Conservation (phyloP, 2,329 filamentous ascomycete genomes). For the Westerdykella ornata region DNA sequence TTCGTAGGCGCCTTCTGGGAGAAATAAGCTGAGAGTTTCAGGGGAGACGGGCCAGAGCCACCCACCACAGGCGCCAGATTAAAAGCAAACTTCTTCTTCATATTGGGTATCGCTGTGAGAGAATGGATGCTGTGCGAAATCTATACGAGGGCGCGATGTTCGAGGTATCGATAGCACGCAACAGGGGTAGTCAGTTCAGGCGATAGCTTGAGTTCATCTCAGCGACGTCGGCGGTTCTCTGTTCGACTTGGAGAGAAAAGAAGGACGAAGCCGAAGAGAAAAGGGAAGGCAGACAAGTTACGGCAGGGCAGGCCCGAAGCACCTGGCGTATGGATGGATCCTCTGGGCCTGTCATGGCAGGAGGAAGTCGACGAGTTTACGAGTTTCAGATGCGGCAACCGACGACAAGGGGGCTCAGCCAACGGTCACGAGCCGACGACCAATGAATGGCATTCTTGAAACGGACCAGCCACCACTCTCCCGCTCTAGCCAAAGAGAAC, state of each 20-base stretch:
- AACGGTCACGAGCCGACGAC: no score
- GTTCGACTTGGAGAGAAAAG: slow-evolving; percentile 5
- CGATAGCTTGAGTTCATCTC: slow-evolving; percentile 1
- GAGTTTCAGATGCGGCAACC: not conserved
- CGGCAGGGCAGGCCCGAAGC: not conserved
- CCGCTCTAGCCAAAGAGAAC: no score
- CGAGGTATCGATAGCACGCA: not conserved
- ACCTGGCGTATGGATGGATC: not conserved
- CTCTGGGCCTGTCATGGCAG: not conserved
- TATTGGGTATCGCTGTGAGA: slow-evolving; percentile 11
- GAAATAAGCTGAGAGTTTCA: slow-evolving; percentile 10
- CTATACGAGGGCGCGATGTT: not conserved
- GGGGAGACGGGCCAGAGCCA: slow-evolving; percentile 3
- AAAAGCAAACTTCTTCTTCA: slow-evolving; percentile 43
- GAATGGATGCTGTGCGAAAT: slow-evolving; percentile 1
- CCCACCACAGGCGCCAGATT: slow-evolving; percentile 39
- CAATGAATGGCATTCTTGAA: no score
- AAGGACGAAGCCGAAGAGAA: not conserved
- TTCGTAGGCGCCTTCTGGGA: slow-evolving; percentile 31
- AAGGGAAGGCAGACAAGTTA: not conserved
- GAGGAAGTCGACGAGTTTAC: not conserved
- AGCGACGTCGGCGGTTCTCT: not conserved
- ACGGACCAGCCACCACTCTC: no score
- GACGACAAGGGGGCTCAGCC: no score
- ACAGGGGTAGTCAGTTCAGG: slow-evolving; percentile 1